Percentiles rank a stretch among this genome's conserved stretches.
These are phyloP conservation scores for Exophiala spinifera DNA, from an alignment of 2,329 filamentous ascomycete species.

Conservation along the genomic window DNA sequence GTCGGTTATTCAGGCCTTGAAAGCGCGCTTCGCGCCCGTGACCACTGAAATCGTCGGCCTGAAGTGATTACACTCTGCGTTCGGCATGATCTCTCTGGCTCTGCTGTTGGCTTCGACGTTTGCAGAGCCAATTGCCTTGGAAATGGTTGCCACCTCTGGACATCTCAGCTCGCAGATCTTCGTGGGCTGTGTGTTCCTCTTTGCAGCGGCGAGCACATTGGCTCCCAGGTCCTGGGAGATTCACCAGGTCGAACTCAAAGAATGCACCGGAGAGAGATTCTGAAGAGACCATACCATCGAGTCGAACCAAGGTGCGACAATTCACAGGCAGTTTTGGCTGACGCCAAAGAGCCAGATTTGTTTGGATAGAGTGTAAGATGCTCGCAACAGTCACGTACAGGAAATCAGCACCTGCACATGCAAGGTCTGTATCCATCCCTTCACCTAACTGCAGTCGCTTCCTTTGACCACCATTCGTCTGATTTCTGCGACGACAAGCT, in stretches of 20 bases:
- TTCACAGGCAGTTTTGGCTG: slow-evolving; percentile 6
- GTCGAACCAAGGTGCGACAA: neutral
- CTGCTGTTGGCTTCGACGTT: slow-evolving; percentile 23
- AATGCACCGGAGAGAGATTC: slow-evolving; percentile 5
- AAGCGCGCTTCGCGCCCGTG: slow-evolving; percentile 18
- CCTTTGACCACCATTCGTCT: no score
- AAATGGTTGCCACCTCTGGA: slow-evolving; percentile 20
- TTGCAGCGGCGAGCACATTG: slow-evolving; percentile 19
- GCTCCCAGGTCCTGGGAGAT: slow-evolving; percentile 25
- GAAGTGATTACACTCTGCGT: slow-evolving; percentile 21
- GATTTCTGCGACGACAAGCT: no score
- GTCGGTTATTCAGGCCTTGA: no score
- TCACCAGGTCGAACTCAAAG: slow-evolving; percentile 23
- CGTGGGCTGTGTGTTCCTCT: slow-evolving; percentile 24
- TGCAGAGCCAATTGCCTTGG: slow-evolving; percentile 25
- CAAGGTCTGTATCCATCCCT: no score
- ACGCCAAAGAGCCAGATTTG: slow-evolving; percentile 6
- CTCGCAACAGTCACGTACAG: no score
- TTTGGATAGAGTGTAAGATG: slow-evolving; percentile 10
- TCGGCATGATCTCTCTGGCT: slow-evolving; percentile 22
- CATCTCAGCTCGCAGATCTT: slow-evolving; percentile 25
- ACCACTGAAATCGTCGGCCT: slow-evolving; percentile 24
- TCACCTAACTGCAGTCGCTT: no score
- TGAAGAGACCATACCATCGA: neutral
- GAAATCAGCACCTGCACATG: no score